Conservation (phyloP, 129 eudicot species). For the Artemisia tridentata region DNA sequence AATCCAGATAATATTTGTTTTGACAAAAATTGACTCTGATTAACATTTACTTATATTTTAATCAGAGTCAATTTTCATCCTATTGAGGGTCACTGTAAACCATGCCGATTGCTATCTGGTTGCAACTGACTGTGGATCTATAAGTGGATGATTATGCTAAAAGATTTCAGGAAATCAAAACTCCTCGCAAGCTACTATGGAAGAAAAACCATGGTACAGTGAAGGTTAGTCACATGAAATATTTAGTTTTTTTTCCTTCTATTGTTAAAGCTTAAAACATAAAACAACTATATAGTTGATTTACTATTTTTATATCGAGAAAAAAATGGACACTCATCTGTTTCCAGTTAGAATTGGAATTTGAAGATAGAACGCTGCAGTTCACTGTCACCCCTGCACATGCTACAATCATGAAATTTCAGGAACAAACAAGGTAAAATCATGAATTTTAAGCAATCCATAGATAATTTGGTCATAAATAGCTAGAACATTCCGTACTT, state of each 20-base stretch:
- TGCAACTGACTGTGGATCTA: too few relatives aligned
- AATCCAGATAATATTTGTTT: neutral
- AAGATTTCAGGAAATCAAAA: conserved; percentile 83
- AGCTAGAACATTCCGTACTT: too few relatives aligned
- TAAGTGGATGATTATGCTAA: conserved; percentile 86
- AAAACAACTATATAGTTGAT: neutral
- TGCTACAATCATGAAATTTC: conserved; percentile 90
- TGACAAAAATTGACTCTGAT: too few relatives aligned
- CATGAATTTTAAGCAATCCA: neutral
- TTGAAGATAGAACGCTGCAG: conserved; percentile 76
- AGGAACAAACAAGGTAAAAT: conserved; percentile 68
- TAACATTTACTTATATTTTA: too few relatives aligned
- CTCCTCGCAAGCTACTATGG: conserved; percentile 95
- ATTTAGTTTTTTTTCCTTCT: neutral
- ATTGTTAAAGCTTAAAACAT: neutral
- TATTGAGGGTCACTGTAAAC: too few relatives aligned
- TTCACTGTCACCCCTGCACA: conserved; percentile 83
- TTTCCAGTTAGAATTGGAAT: conserved; percentile 80
- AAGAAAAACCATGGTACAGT: conserved; percentile 98
- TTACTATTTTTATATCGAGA: neutral
- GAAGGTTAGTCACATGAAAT: conserved; percentile 51
- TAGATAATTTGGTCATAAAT: too few relatives aligned
- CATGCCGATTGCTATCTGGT: too few relatives aligned
- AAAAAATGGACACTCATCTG: conserved; percentile 1
- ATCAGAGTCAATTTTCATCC: too few relatives aligned